A percentile compares a stretch with the other conserved stretches of the same genome.
phyloP scores from a whole-genome alignment of 1,139 yeast genomes.

The Meyerozyma guilliermondii region DNA sequence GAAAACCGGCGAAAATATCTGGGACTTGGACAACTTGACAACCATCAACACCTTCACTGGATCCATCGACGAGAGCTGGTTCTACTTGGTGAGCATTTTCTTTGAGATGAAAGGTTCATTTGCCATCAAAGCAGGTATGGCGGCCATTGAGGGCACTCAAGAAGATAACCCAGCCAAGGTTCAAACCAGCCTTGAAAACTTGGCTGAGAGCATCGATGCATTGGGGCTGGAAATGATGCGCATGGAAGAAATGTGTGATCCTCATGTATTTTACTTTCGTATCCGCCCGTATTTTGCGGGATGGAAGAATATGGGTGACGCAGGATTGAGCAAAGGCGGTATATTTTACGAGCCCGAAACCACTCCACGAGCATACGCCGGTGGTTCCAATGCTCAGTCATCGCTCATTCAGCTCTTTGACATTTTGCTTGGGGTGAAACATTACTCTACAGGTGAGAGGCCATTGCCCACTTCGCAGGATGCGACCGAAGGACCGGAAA shows the following conservation, averaged over 20 bases:
- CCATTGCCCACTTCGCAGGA: slow-evolving; percentile 27
- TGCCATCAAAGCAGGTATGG: slow-evolving; percentile 53
- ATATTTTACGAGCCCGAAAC: slow-evolving; percentile 69
- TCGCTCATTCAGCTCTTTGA: slow-evolving; percentile 86
- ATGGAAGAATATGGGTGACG: slow-evolving; percentile 88
- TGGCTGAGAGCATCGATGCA: slow-evolving; percentile 73
- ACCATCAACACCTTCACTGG: slow-evolving; percentile 87
- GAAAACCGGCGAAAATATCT: slow-evolving; percentile 26
- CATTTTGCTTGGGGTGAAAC: slow-evolving; percentile 68
- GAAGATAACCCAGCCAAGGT: slow-evolving; percentile 33
- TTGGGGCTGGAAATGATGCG: slow-evolving; percentile 71
- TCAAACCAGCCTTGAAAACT: slow-evolving; percentile 44
- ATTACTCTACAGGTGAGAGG: slow-evolving; percentile 69
- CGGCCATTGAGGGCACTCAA: slow-evolving; percentile 45
- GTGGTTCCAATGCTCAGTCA: slow-evolving; percentile 94
- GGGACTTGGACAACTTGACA: slow-evolving; percentile 64
- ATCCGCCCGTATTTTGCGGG: slow-evolving; percentile 90
- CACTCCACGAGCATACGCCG: slow-evolving; percentile 59
- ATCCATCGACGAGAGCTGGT: slow-evolving; percentile 89
- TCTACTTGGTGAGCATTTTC: slow-evolving; percentile 80
- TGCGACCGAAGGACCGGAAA: slow-evolving; percentile 15
- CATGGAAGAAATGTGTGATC: slow-evolving; percentile 95
- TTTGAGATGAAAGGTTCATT: slow-evolving; percentile 81
- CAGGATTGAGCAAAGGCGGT: slow-evolving; percentile 74
- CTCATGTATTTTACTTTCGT: slow-evolving; percentile 81